Evolutionary conservation across 1,284 basidiomycete species (phyloP), one percentile per base, ranked within the genome.

Genomic region (Ustilago bromivora): DNA sequence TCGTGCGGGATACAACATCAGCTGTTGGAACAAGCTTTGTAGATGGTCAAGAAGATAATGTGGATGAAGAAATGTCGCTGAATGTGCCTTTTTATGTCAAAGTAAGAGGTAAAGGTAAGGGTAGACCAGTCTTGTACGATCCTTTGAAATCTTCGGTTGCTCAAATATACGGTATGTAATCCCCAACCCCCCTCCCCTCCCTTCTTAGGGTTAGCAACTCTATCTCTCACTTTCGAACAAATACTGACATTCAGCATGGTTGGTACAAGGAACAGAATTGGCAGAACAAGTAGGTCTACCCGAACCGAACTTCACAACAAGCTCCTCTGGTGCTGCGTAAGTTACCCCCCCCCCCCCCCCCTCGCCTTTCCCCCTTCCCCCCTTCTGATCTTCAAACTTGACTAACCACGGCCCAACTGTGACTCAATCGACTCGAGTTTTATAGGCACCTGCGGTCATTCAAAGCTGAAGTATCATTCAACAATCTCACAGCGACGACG

Each of bases 41-140:
- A 13, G 31, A 7, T 11, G 53, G 2, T 13, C 2, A 23, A 4
- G 10, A 43, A 15, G 9, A 40, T 6, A 23, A 32, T 19, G 17
- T 9, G n/a, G 13, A 47, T 19, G 36, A 28, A 6, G 15, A 53
- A 3, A 31, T 3, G 11, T 35, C 60, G 3, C 52, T 43, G 34
- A 36, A 63, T 4, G 56, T 53, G n/a, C 66, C 63, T 4, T 57
- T 73, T 19, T 77, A 77, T 64, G 49, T 60, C 49, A 77, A 77
- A 49, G 11, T 56, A 4, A 66, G 32, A 34, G 75, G 75, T 5
- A 77, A 71, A 34, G 70, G 66, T 7, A 72, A 67, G 52, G 66
- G 66, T 13, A 63, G 32, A 28, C 43, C 63, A 0, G 61, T 77
- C 31, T 36, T 62, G 55, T 70, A 36, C 28, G 61, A 77, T 34